Conservation (phyloP, 768 basidiomycete species). For the Cyclocybe cylindracea region DNA sequence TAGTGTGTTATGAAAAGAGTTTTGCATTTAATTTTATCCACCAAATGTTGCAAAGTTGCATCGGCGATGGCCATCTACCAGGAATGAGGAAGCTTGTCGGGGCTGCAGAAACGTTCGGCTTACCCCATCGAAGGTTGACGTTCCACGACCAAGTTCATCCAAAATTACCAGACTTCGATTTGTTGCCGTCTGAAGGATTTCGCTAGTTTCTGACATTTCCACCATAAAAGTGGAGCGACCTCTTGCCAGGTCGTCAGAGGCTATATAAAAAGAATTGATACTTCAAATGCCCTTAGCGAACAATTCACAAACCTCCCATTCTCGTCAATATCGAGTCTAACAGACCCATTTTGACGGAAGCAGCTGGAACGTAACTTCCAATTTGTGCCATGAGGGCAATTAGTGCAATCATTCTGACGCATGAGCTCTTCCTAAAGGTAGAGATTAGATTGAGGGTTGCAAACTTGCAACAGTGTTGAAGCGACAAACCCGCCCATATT, state of each 20-base stretch:
- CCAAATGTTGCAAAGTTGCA: slow-evolving; percentile 75
- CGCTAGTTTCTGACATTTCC: slow-evolving; percentile 91
- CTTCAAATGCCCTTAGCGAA: background rate
- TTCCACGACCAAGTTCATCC: slow-evolving; percentile 89
- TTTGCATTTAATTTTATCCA: slow-evolving; percentile 58
- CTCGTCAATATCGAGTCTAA: slow-evolving; percentile 85
- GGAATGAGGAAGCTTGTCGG: background rate
- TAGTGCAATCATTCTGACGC: slow-evolving; percentile 76
- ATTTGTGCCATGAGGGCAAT: slow-evolving; percentile 86
- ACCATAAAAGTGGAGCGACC: slow-evolving; percentile 97
- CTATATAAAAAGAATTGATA: slow-evolving; percentile 32
- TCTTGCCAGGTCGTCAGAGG: slow-evolving; percentile 83
- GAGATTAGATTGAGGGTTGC: background rate
- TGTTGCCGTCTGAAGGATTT: slow-evolving; percentile 80
- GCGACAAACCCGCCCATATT: slow-evolving; percentile 71
- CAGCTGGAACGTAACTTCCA: slow-evolving; percentile 91
- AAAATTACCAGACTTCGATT: slow-evolving; percentile 81
- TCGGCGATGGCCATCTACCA: slow-evolving; percentile 83
- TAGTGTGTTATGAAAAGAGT: slow-evolving; percentile 97
- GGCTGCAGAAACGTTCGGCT: slow-evolving; percentile 15
- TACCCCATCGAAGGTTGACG: slow-evolving; percentile 89
- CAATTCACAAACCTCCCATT: slow-evolving; percentile 71
- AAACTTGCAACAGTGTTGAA: background rate
- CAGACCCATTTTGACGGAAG: slow-evolving; percentile 70
- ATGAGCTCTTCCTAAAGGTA: slow-evolving; percentile 72